phyloP scores from a whole-genome alignment of 306 rosid genomes.

The Clitoria ternatea region DNA sequence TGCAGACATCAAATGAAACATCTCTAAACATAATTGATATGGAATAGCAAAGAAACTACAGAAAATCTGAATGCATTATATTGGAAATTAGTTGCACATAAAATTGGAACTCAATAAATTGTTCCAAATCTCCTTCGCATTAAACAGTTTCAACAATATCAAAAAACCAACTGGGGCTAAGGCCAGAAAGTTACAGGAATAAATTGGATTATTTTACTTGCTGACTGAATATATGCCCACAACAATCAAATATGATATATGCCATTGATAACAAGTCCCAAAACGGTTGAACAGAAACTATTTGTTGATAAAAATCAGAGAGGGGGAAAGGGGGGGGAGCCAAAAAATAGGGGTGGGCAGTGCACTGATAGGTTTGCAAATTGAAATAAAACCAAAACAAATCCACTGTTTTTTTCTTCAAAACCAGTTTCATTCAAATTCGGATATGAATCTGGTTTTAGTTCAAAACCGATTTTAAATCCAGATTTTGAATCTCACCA shows the following conservation, averaged over 20 bases:
- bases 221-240: neutral
- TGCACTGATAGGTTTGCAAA: no score
- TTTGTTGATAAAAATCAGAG: neutral
- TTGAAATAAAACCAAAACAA: no score
- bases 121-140: neutral
- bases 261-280: neutral
- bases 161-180: neutral
- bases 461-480: no score
- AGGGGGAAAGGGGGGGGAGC: no score
- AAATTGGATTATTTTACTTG: neutral
- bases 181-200: neutral
- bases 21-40: neutral
- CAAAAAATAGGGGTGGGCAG: no score
- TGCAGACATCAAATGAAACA: slow-evolving; percentile 6
- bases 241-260: neutral
- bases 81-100: neutral
- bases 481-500: no score
- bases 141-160: neutral
- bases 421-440: no score
- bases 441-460: no score
- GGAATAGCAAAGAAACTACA: neutral
- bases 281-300: neutral
- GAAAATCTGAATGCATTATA: neutral
- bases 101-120: neutral
- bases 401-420: no score